Conservation (phyloP, 2,329 filamentous ascomycete genomes). For the Diplodia mutila region DNA sequence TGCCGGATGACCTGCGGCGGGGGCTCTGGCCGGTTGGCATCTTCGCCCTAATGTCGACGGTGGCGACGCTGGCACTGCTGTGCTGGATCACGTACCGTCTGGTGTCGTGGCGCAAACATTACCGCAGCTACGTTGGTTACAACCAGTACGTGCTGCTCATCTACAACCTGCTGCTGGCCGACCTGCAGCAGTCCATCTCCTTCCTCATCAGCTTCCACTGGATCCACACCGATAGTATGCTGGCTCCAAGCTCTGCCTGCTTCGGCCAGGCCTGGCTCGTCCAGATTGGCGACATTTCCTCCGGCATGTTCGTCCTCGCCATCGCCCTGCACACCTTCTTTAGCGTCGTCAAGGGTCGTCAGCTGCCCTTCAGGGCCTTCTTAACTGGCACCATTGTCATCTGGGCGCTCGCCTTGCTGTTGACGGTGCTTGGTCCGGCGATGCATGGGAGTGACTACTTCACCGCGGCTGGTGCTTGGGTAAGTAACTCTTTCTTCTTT, state of each 20-base stretch:
- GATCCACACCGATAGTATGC: slow-evolving; percentile 50
- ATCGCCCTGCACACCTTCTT: slow-evolving; percentile 60
- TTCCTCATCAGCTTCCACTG: slow-evolving; percentile 56
- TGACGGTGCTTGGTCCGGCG: slow-evolving; percentile 53
- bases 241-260: slow-evolving; percentile 50
- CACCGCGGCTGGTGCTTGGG: slow-evolving; percentile 56
- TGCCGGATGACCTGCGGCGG: slow-evolving; percentile 36
- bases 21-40: slow-evolving; percentile 54
- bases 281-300: slow-evolving; percentile 57
- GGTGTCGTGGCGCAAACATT: slow-evolving; percentile 55
- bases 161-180: slow-evolving; percentile 57
- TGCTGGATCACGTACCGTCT: slow-evolving; percentile 56
- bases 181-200: slow-evolving; percentile 57
- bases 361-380: slow-evolving; percentile 52
- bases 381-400: slow-evolving; percentile 48
- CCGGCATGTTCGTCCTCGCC: slow-evolving; percentile 58
- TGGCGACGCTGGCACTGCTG: slow-evolving; percentile 50
- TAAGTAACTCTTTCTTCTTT: slow-evolving; percentile 35
- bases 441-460: slow-evolving; percentile 50
- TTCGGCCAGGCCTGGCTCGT: slow-evolving; percentile 57
- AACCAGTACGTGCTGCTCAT: slow-evolving; percentile 61
- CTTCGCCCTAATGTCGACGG: slow-evolving; percentile 52
- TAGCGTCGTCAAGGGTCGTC: slow-evolving; percentile 53
- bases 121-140: slow-evolving; percentile 55
- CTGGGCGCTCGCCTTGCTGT: slow-evolving; percentile 51